Percentiles rank a stretch among this genome's conserved stretches.
Evolutionary conservation across 73 alveolate genomes (phyloP).

Genomic region (Paramecium bursaria): DNA sequence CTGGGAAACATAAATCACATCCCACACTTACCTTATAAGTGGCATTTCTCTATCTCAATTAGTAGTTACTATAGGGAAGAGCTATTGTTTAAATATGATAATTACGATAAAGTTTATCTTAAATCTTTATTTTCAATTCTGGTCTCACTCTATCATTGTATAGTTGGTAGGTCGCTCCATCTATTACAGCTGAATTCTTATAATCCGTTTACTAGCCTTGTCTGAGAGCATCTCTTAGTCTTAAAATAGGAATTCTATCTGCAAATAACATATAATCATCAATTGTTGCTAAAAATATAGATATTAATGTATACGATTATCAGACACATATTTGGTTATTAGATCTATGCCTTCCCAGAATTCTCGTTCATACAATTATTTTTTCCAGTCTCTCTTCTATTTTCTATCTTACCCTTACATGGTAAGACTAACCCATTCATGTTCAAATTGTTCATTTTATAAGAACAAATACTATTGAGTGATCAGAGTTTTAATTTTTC

Average conservation of each 20-base stretch:
- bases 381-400: not conserved
- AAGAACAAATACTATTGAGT: too few species aligned
- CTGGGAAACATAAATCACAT: constrained; percentile 40
- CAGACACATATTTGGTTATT: not conserved
- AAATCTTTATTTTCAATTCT: constrained; percentile 22
- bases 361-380: not conserved
- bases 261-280: not conserved
- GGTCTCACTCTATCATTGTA: constrained; percentile 42
- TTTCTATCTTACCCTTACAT: not conserved
- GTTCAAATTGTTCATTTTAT: too few species aligned
- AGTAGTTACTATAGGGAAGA: constrained; percentile 37
- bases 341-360: not conserved
- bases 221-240: not conserved
- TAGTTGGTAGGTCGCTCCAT: not conserved
- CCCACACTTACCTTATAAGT: not conserved
- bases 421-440: too few species aligned
- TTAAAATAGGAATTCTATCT: not conserved
- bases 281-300: not conserved
- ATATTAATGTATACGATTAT: not conserved
- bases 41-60: constrained; percentile 50
- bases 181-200: not conserved
- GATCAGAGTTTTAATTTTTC: too few species aligned
- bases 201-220: constrained; percentile 22
- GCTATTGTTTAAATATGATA: not conserved
- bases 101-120: constrained; percentile 48